Evolutionary conservation across 306 rosid species (phyloP), one percentile per base, ranked within the genome.

Genomic region (Quercus alba): DNA sequence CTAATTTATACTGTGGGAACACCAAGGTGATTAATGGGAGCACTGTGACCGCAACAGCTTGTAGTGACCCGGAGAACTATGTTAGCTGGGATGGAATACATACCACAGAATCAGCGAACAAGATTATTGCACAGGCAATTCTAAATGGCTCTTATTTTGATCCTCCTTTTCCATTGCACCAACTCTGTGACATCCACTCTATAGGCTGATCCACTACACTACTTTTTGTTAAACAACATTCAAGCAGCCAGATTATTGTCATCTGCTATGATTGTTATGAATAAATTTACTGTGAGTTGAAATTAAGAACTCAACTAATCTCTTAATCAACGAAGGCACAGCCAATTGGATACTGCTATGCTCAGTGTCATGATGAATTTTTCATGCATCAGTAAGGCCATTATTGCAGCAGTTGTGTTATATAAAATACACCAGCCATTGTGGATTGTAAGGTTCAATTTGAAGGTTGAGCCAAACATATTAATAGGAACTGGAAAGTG

Each of bases 51-150:
- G 92, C 97, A 83, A 80, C 85, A 72, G 97, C 97, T 58, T 86
- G 94, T 59, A 38, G 25, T 64, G 99, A 94, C 15, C 99, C 99
- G 1, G 64, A 82, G 64, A 91, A 91, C 83, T 93, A 93, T 59
- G 97, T 90, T 49, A 93, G 99, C 80, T 94, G 97, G 95, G 97
- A 94, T 87, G 99, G 97, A 46, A 81, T 94, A n/a, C 99, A 94
- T 76, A 80, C 97, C 76, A 88, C 97, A 58, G 99, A 94, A 84
- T 94, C 94, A 77, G 97, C 94, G 70, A 94, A 93, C 83, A 93
- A 93, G 88, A 88, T 89, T 76, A 35, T 76, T 10, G 84, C 98
- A 5, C 67, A 44, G 77, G 97, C 98, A 31, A 87, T 92, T 81
- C 92, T 94, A 15, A 92, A 81, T 78, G 95, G 97, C 76, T 86